A percentile compares a stretch with the other conserved stretches of the same genome.
Evolutionary conservation across 768 basidiomycete species (phyloP).

Genomic region (Mycena capillaripes): DNA sequence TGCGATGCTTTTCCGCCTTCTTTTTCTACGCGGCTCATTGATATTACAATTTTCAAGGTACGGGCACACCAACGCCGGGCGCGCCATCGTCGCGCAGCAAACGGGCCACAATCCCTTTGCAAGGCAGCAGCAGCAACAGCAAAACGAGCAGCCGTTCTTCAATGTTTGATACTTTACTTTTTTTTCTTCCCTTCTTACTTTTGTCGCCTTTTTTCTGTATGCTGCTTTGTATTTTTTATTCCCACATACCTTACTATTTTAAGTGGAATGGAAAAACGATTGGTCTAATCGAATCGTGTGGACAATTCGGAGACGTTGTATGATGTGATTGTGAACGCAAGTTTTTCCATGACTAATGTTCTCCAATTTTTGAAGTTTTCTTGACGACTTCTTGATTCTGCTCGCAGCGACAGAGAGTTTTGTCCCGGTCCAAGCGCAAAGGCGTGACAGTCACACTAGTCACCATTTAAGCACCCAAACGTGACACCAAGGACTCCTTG

Average conservation of each 20-base stretch:
- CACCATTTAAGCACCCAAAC: no score
- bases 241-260: constrained; percentile 16
- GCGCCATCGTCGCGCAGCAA: constrained; percentile 56
- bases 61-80: constrained; percentile 70
- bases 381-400: no score
- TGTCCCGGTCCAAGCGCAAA: no score
- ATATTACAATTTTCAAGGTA: constrained; percentile 63
- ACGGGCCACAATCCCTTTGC: constrained; percentile 77
- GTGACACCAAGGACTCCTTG: no score
- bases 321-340: no score
- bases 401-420: no score
- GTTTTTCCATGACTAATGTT: no score
- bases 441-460: no score
- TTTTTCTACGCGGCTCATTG: constrained; percentile 1
- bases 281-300: no score
- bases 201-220: constrained; percentile 9
- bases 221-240: constrained; percentile 33
- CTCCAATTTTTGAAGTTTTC: no score
- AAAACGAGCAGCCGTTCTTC: constrained; percentile 85
- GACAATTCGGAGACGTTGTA: no score
- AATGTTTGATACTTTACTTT: constrained; percentile 61
- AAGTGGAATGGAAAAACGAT: constrained; percentile 5
- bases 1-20: constrained; percentile 47
- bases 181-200: constrained; percentile 7
- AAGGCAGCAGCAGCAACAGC: constrained; percentile 69